phyloP scores from a whole-genome alignment of 2,329 filamentous ascomycete species.

The Phaeosphaeriaceae sp. region DNA sequence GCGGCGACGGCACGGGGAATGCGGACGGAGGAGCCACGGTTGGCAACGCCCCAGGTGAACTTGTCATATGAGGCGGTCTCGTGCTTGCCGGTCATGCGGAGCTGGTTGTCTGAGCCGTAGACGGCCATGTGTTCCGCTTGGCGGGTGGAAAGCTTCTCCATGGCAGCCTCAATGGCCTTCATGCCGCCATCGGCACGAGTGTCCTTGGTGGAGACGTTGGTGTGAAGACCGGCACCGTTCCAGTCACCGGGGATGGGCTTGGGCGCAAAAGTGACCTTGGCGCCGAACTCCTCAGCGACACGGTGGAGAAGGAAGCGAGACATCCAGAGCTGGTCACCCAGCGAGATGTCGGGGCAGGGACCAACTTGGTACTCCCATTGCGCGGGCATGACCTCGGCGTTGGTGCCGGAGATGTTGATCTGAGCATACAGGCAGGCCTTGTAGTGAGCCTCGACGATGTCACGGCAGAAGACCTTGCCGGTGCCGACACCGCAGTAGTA shows the following conservation, averaged over 20 bases:
- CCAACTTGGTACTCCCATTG: constrained; percentile 99
- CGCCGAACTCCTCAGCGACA: constrained; percentile 95
- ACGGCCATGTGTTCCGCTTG: constrained; percentile 75
- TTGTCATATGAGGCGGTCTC: constrained; percentile 94
- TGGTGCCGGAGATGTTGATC: constrained; percentile 96
- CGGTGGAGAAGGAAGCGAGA: constrained; percentile 88
- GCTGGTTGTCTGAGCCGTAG: constrained; percentile 95
- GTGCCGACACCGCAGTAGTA: constrained; percentile 99
- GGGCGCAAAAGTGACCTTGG: constrained; percentile 91
- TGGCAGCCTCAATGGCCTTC: constrained; percentile 87
- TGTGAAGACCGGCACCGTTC: constrained; percentile 95
- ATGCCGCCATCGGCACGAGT: constrained; percentile 94
- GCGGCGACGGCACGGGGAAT: constrained; percentile 85
- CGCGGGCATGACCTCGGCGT: constrained; percentile 97
- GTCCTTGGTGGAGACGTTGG: constrained; percentile 88
- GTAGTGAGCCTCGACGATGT: constrained; percentile 96
- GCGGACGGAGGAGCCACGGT: constrained; percentile 93
- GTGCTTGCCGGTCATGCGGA: constrained; percentile 89
- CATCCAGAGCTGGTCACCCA: constrained; percentile 97
- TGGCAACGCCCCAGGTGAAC: constrained; percentile 93
- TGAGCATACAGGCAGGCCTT: constrained; percentile 87
- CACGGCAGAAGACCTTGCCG: constrained; percentile 96
- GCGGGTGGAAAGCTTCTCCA: constrained; percentile 60
- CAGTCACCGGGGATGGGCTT: constrained; percentile 96
- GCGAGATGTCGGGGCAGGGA: constrained; percentile 81